Conservation (phyloP, 2,329 filamentous ascomycete species). For the Didymella pinodella region DNA sequence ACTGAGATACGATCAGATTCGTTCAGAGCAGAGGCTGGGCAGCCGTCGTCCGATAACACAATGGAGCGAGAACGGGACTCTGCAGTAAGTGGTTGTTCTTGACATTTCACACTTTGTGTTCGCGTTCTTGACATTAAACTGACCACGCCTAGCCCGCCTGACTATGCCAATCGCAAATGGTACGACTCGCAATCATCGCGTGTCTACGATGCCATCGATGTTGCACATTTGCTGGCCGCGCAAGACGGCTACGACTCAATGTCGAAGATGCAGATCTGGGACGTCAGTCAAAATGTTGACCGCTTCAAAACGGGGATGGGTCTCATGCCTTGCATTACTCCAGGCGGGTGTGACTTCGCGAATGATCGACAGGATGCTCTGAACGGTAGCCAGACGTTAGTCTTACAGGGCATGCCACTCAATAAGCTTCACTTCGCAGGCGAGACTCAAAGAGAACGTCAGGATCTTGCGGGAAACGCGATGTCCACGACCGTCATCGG, state of each 20-base stretch:
- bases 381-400: conserved; percentile 68
- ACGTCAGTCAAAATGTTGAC: conserved; percentile 78
- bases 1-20: conserved; percentile 65
- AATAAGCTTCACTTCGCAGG: conserved; percentile 68
- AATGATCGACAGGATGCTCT: conserved; percentile 68
- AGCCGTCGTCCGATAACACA: conserved; percentile 65
- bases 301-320: conserved; percentile 64
- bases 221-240: conserved; percentile 63
- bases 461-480: conserved; percentile 79
- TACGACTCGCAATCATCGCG: conserved; percentile 63
- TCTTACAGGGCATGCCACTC: conserved; percentile 73
- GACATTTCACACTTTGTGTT: background rate
- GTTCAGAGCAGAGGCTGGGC: conserved; percentile 61
- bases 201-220: conserved; percentile 72
- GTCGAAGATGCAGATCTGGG: conserved; percentile 63
- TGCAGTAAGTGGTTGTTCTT: conserved; percentile 32
- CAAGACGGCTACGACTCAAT: conserved; percentile 62
- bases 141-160: conserved; percentile 54
- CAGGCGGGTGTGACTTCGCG: conserved; percentile 67
- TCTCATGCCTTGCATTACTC: conserved; percentile 72
- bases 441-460: conserved; percentile 65
- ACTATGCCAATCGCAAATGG: conserved; percentile 63
- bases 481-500: conserved; percentile 80
- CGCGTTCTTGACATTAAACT: background rate
- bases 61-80: conserved; percentile 64